phyloP scores from a whole-genome alignment of 2,329 filamentous ascomycete genomes.

The Botrytis pseudocinerea region DNA sequence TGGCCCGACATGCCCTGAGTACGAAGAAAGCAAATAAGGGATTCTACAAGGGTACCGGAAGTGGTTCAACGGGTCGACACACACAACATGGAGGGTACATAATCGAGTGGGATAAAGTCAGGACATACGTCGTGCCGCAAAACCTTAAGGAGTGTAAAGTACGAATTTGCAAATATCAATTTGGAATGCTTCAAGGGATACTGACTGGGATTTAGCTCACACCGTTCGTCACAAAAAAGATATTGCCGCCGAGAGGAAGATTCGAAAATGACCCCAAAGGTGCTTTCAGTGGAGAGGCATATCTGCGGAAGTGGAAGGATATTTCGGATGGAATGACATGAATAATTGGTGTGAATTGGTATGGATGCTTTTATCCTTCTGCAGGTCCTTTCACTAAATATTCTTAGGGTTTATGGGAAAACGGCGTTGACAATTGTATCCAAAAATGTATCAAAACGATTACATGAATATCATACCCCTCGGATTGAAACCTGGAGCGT shows the following conservation, averaged over 20 bases:
- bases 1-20: conserved; percentile 77
- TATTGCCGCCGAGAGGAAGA: conserved; percentile 54
- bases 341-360: neutral
- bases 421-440: conserved; percentile 26
- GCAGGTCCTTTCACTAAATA: neutral
- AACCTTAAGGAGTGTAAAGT: conserved; percentile 72
- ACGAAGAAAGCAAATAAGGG: conserved; percentile 92
- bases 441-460: conserved; percentile 25
- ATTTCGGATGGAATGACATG: conserved; percentile 17
- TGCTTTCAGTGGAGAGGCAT: conserved; percentile 60
- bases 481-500: neutral
- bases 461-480: conserved; percentile 23
- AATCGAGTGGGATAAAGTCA: conserved; percentile 83
- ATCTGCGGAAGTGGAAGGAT: conserved; percentile 65
- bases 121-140: conserved; percentile 82
- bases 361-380: neutral
- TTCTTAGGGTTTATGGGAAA: conserved; percentile 20
- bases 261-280: conserved; percentile 56
- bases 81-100: conserved; percentile 81
- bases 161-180: conserved; percentile 32
- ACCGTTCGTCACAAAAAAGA: conserved; percentile 69
- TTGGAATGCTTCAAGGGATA: neutral
- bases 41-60: conserved; percentile 95
- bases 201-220: conserved; percentile 60
- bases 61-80: conserved; percentile 83